A percentile compares a stretch with the other conserved stretches of the same genome.
These are phyloP conservation scores for Pseudogymnoascus sp. DNA, from an alignment of 2,329 filamentous ascomycete genomes.

Conservation along the genomic window DNA sequence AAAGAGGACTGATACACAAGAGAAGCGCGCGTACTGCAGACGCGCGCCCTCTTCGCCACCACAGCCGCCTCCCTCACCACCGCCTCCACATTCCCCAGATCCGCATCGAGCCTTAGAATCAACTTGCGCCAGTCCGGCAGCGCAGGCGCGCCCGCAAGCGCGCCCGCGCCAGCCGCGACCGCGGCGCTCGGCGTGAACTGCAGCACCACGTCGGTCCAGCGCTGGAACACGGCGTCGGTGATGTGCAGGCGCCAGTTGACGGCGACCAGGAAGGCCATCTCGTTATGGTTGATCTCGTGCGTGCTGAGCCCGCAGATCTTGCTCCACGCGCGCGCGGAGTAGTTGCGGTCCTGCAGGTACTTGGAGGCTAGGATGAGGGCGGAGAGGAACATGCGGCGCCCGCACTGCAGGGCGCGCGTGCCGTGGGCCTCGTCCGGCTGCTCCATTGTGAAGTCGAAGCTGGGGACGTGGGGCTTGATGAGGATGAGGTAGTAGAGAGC, in stretches of 20 bases:
- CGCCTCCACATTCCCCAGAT: slow-evolving; percentile 50
- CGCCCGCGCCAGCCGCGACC: slow-evolving; percentile 30
- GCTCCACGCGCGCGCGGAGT: slow-evolving; percentile 95
- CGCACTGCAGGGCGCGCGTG: slow-evolving; percentile 81
- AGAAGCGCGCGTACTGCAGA: neutral
- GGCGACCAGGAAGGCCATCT: slow-evolving; percentile 81
- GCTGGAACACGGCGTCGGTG: slow-evolving; percentile 77
- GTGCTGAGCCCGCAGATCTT: slow-evolving; percentile 97
- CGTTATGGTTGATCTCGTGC: slow-evolving; percentile 92
- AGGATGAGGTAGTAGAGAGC: slow-evolving; percentile 93
- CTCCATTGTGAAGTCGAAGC: slow-evolving; percentile 78
- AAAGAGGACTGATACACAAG: neutral
- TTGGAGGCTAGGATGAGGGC: slow-evolving; percentile 95
- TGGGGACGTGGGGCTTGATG: slow-evolving; percentile 83
- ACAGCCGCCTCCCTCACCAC: neutral
- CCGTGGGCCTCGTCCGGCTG: slow-evolving; percentile 66
- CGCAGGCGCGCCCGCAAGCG: slow-evolving; percentile 6
- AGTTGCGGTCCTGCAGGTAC: slow-evolving; percentile 96
- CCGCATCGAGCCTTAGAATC: slow-evolving; percentile 48
- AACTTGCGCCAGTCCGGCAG: slow-evolving; percentile 33
- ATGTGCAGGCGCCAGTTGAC: slow-evolving; percentile 96
- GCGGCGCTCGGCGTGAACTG: slow-evolving; percentile 62
- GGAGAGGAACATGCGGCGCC: slow-evolving; percentile 93
- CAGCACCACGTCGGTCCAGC: slow-evolving; percentile 89
- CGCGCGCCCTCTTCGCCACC: neutral